Base-by-base conservation (phyloP, 495 filamentous ascomycete genomes). In the Schizothecium vesticola region DNA sequence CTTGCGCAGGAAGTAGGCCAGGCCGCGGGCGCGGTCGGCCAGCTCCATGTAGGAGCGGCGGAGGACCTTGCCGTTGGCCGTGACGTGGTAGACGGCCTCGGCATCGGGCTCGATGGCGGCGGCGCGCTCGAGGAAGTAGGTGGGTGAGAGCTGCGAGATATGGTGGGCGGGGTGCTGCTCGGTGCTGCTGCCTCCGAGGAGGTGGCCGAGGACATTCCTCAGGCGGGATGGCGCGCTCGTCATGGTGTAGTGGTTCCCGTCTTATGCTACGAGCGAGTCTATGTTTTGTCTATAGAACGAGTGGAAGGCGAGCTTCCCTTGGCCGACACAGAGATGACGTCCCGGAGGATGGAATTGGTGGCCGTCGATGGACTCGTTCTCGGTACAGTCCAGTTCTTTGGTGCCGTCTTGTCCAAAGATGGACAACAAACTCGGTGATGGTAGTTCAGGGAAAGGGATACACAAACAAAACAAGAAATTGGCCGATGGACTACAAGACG, bases 61-160 rank as follows among this genome's bases (percentile, higher is more conserved):
- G 8, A 99, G 82, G 5, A 80, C 67, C 69, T 87, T 85, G 70
- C 86, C 85, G 77, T 95, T 94, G 64, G 92, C 86, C 0, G 93
- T 97, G 62, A 92, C 75, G 78, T 99, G 95, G 78, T 92, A 90
- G 73, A 98, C 91, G 59, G 94, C 95, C 75, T 88, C 84, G 55
- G 91, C 93, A 73, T 94, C 84, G 25, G 95, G 95, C 77, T 99
- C 95, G 71, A 99, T 94, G 51, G 85, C 82, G 5, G 94, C 95
- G 28, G 95, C 95, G 63, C 94, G 88, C 33, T 90, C 90, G 16
- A 99, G 86, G 76, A 97, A 98, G 78, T 86, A 88, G 2, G 96
- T 99, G 0, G 95, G 95, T 1, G 92, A 92, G 21, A 99, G 86
- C 12, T 89, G 87, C 75, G 95, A 91, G 70, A 91, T 82, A 81